phyloP scores from a whole-genome alignment of 2,329 filamentous ascomycete species.

The Sarocladium kiliense region DNA sequence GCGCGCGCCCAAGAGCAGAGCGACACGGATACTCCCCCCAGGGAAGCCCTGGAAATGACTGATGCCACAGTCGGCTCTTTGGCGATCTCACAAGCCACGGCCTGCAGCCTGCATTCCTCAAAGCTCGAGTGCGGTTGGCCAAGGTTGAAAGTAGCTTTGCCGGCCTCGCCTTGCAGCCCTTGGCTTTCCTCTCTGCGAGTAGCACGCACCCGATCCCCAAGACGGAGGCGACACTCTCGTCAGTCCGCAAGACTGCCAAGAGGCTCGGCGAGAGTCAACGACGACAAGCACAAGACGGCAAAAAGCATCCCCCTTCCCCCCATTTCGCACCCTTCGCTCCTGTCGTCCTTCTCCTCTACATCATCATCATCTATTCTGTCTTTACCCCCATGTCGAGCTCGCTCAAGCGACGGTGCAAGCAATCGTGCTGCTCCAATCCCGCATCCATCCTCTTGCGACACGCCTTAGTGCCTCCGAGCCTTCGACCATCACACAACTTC shows the following conservation, averaged over 20 bases:
- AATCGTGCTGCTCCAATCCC: background rate
- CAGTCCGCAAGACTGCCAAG: slow-evolving; percentile 1
- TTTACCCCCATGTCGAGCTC: slow-evolving; percentile 2
- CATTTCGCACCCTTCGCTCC: background rate
- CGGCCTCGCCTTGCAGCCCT: background rate
- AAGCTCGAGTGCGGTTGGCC: background rate
- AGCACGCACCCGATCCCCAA: background rate
- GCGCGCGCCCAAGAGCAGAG: background rate
- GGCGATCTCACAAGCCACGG: background rate
- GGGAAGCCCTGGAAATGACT: background rate
- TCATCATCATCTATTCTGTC: background rate
- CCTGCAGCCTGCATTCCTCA: background rate
- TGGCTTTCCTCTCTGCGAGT: background rate
- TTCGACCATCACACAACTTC: background rate
- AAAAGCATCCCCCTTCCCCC: background rate
- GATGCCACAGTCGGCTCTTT: background rate
- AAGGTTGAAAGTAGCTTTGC: background rate
- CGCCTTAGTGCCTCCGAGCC: background rate
- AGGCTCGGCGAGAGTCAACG: slow-evolving; percentile 8
- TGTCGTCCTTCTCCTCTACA: background rate
- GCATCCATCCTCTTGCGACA: background rate
- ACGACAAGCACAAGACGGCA: slow-evolving; percentile 5
- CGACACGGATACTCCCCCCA: background rate
- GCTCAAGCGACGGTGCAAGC: background rate
- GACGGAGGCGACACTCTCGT: background rate